Evolutionary conservation across 768 basidiomycete genomes (phyloP).

Genomic region (Agaricus blazei): DNA sequence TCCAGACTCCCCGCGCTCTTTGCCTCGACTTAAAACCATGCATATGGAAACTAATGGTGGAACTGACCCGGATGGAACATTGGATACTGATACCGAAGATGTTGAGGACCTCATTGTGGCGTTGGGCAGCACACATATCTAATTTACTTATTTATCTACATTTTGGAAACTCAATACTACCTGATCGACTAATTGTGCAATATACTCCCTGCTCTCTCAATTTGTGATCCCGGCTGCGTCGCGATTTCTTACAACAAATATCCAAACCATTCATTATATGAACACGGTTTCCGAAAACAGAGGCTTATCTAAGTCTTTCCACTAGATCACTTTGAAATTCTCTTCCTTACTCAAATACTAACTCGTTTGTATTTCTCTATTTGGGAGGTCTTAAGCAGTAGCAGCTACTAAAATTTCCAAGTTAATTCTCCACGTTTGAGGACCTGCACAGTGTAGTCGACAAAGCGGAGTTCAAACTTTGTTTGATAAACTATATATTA

Average conservation of each 20-base stretch:
- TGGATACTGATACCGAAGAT: conserved; percentile 25
- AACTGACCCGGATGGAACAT: neutral
- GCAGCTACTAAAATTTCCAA: neutral
- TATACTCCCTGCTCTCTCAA: too few species aligned
- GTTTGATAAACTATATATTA: conserved; percentile 30
- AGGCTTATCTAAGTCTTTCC: too few species aligned
- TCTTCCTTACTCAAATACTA: too few species aligned
- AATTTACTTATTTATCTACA: neutral
- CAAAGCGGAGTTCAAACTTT: conserved; percentile 21
- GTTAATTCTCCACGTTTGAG: too few species aligned
- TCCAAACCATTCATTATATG: too few species aligned
- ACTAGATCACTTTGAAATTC: too few species aligned
- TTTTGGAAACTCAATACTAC: neutral
- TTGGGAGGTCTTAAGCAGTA: conserved; percentile 14
- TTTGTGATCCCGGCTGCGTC: too few species aligned
- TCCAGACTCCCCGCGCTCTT: conserved; percentile 30
- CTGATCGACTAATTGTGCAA: too few species aligned
- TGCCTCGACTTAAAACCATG: neutral
- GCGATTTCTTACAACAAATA: too few species aligned
- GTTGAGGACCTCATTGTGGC: conserved; percentile 25
- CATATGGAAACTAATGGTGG: neutral
- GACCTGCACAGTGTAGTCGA: neutral
- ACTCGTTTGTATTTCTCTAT: too few species aligned
- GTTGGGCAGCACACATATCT: conserved; percentile 13
- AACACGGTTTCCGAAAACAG: too few species aligned